phyloP scores from a whole-genome alignment of 441 rosid species.

The Aleurites moluccanus region DNA sequence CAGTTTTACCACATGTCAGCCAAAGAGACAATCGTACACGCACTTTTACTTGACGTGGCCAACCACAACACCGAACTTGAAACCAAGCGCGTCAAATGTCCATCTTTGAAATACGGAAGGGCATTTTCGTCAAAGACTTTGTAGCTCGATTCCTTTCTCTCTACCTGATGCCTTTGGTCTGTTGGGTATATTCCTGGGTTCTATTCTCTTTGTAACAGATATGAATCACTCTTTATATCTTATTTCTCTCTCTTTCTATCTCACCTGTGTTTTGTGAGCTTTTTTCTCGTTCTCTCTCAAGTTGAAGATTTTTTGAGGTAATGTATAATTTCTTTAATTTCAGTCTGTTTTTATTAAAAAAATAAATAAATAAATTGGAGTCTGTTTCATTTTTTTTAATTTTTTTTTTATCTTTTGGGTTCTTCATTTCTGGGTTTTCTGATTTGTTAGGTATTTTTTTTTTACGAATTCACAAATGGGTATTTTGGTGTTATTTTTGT shows the following conservation, averaged over 20 bases:
- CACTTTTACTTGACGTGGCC: slow-evolving; percentile 17
- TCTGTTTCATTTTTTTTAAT: neutral
- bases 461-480: neutral
- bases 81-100: no score
- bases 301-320: slow-evolving; percentile 11
- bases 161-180: slow-evolving; percentile 8
- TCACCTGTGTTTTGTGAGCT: slow-evolving; percentile 2
- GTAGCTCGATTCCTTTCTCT: neutral
- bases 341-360: neutral
- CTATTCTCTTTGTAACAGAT: slow-evolving; percentile 29
- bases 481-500: neutral
- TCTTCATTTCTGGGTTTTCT: neutral
- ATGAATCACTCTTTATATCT: neutral
- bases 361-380: neutral
- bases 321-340: slow-evolving; percentile 4
- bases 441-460: neutral
- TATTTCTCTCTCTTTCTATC: slow-evolving; percentile 9
- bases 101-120: no score
- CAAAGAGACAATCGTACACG: neutral
- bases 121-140: slow-evolving; percentile 21
- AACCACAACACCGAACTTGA: neutral
- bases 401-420: neutral
- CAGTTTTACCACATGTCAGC: slow-evolving; percentile 18
- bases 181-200: slow-evolving; percentile 45
- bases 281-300: slow-evolving; percentile 11